A percentile compares a stretch with the other conserved stretches of the same genome.
Evolutionary conservation across 2,329 filamentous ascomycete species (phyloP).

Genomic region (Monosporascus sp.): DNA sequence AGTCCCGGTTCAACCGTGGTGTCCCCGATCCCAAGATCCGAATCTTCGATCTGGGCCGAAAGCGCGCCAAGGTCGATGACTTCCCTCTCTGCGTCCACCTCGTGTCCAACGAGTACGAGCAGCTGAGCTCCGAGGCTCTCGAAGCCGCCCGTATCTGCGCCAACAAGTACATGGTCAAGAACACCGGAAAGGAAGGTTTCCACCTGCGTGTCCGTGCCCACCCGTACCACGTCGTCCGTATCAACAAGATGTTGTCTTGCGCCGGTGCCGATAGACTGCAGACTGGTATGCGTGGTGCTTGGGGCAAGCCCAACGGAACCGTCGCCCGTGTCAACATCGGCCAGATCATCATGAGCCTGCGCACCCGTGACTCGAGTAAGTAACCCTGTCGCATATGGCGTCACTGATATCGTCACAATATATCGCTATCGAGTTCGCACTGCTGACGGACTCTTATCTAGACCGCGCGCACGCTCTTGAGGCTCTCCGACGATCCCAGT

Average conservation of each 20-base stretch:
- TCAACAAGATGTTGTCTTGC: slow-evolving; percentile 99
- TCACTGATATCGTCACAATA: background rate
- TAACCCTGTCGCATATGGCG: slow-evolving; percentile 16
- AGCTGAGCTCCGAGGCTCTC: slow-evolving; percentile 98
- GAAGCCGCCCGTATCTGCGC: slow-evolving; percentile 99
- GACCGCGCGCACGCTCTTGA: slow-evolving; percentile 92
- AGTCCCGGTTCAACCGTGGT: slow-evolving; percentile 99
- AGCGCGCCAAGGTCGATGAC: slow-evolving; percentile 98
- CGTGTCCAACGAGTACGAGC: slow-evolving; percentile 99
- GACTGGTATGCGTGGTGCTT: slow-evolving; percentile 99
- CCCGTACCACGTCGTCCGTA: slow-evolving; percentile 99
- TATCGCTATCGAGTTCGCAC: background rate
- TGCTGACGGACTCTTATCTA: slow-evolving; percentile 31
- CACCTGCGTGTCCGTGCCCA: slow-evolving; percentile 80
- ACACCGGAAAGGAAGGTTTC: slow-evolving; percentile 67
- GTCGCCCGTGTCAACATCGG: slow-evolving; percentile 99
- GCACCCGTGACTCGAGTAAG: slow-evolving; percentile 88
- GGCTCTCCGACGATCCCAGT: slow-evolving; percentile 97
- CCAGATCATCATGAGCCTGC: slow-evolving; percentile 96
- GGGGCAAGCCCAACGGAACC: slow-evolving; percentile 98
- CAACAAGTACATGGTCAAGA: slow-evolving; percentile 92
- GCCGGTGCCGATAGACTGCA: slow-evolving; percentile 99
- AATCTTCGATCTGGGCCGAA: slow-evolving; percentile 98
- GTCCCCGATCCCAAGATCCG: slow-evolving; percentile 79
- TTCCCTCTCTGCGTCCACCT: slow-evolving; percentile 99